A percentile compares a stretch with the other conserved stretches of the same genome.
phyloP scores from a whole-genome alignment of 108 stramenopile genomes.

The Aurantiochytrium sp. region DNA sequence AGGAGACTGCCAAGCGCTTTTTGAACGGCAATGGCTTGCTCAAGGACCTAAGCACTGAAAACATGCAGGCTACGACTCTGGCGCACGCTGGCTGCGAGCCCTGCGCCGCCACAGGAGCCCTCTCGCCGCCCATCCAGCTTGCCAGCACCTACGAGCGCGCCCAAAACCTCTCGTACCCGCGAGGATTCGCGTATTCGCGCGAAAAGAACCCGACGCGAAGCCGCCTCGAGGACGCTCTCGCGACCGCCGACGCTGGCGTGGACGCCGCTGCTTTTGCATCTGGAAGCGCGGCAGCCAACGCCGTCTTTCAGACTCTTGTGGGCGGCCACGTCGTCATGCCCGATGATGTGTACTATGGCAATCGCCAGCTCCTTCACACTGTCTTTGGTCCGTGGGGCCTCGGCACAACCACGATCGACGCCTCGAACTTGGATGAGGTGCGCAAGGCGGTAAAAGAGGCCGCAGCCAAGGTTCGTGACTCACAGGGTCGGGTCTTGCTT shows the following conservation, averaged over 20 bases:
- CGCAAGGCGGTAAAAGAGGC: background rate
- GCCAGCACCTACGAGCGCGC: slow-evolving; percentile 10
- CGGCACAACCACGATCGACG: background rate
- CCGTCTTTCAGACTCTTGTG: slow-evolving; percentile 28
- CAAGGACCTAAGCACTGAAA: no score
- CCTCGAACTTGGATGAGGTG: background rate
- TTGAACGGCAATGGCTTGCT: no score
- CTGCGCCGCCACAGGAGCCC: background rate
- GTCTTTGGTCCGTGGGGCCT: slow-evolving; percentile 1
- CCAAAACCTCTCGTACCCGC: background rate
- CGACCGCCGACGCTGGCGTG: background rate
- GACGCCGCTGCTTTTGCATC: slow-evolving; percentile 15
- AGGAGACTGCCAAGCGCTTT: no score
- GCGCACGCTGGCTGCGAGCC: background rate
- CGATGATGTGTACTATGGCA: slow-evolving; percentile 50
- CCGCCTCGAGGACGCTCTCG: slow-evolving; percentile 12
- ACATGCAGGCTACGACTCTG: background rate
- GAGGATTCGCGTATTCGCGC: slow-evolving; percentile 29
- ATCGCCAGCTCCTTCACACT: background rate
- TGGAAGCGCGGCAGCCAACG: slow-evolving; percentile 22
- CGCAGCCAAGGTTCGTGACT: background rate
- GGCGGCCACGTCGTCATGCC: slow-evolving; percentile 43
- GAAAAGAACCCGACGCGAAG: slow-evolving; percentile 24
- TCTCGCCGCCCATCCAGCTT: background rate
- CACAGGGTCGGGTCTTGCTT: background rate